phyloP scores from a whole-genome alignment of 1,139 yeast species.

The Candida sp. region DNA sequence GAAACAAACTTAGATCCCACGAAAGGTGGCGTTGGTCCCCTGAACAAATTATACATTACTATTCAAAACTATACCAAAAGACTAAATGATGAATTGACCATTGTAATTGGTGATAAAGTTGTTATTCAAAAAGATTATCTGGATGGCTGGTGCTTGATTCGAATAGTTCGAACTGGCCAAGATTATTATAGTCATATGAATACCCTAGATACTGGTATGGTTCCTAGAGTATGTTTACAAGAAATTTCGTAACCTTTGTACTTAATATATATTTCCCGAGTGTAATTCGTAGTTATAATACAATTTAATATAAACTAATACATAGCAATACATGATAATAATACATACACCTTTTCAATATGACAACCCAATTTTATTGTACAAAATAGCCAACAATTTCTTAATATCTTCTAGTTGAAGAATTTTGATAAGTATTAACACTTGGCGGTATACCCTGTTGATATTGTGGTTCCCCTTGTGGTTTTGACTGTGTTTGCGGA shows the following conservation, averaged over 20 bases:
- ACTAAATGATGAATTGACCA: constrained; percentile 32
- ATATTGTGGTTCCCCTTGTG: constrained; percentile 6
- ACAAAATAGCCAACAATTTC: neutral
- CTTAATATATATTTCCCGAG: constrained; percentile 1
- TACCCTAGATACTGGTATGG: constrained; percentile 23
- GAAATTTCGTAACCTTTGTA: constrained; percentile 6
- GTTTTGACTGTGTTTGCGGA: constrained; percentile 5
- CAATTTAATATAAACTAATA: constrained; percentile 3
- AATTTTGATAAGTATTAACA: constrained; percentile 5
- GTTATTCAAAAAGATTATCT: constrained; percentile 21
- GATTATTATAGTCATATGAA: constrained; percentile 5
- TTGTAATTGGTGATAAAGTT: constrained; percentile 30
- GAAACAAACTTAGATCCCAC: constrained; percentile 5
- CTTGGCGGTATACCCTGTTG: constrained; percentile 4
- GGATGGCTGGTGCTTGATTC: constrained; percentile 42
- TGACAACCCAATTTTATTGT: neutral
- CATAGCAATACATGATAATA: constrained; percentile 1
- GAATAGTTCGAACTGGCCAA: constrained; percentile 6
- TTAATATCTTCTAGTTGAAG: constrained; percentile 8
- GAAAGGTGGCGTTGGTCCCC: constrained; percentile 6
- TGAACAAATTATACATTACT: constrained; percentile 15
- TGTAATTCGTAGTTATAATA: neutral
- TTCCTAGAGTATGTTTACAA: constrained; percentile 31
- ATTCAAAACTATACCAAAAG: constrained; percentile 23
- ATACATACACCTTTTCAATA: constrained; percentile 5